Base-by-base conservation (phyloP, 768 basidiomycete species). In the Rhodotorula kratochvilovae region DNA sequence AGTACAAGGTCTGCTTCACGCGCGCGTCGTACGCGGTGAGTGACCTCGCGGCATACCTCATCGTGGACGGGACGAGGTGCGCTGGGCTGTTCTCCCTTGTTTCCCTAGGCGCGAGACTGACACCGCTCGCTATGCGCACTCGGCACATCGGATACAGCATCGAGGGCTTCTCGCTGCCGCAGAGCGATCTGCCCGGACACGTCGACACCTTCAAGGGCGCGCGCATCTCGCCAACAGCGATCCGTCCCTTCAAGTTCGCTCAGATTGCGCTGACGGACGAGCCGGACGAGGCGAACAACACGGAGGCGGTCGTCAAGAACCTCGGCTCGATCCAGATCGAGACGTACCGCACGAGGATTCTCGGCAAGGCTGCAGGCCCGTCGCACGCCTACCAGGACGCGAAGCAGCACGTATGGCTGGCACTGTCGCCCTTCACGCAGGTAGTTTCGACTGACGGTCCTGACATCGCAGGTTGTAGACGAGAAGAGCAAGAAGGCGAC, bases 401-500 rank as follows among this genome's bases (percentile, higher is more conserved):
- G 19, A 31, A 54, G 63, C 36, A 42, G n/a, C 36, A 43, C 2
- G 35, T 51, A 43, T 50, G 4, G 10, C 2, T 7, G 42, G 29
- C n/a, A 3, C 8, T 4, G 12, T 4, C 10, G 5, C 11, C 8
- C n/a, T n/a, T n/a, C n/a, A n/a, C n/a, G n/a, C n/a, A n/a, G n/a
- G n/a, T n/a, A n/a, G n/a, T n/a, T n/a, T n/a, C n/a, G n/a, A n/a
- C n/a, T n/a, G n/a, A n/a, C n/a, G n/a, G n/a, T n/a, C n/a, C n/a
- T n/a, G n/a, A n/a, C n/a, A n/a, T n/a, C 21, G 29, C 27, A 43
- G 48, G 45, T 42, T 5, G n/a, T 70, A 10, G 59, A 70, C 53
- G 68, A 70, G 63, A 27, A 31, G 21, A 21, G 15, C 4, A 70
- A 70, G 51, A 70, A 70, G 53, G 68, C 68, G 2, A n/a, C 33